These are phyloP conservation scores for Chrysoporthe austroafricana DNA, from an alignment of 2,329 filamentous ascomycete species.

Conservation along the genomic window DNA sequence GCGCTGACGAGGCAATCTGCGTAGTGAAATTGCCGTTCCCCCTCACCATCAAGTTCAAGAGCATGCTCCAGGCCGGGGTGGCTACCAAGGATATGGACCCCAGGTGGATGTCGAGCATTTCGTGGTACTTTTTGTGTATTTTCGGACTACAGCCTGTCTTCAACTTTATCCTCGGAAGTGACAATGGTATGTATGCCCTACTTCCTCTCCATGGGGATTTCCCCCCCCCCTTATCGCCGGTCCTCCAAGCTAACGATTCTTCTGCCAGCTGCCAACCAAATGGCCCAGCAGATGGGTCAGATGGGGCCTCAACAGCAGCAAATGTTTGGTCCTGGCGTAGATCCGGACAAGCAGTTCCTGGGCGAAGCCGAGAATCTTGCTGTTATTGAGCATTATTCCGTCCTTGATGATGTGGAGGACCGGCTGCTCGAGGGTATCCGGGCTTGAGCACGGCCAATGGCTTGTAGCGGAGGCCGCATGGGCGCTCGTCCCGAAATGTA, in stretches of 20 bases:
- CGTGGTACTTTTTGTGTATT: constrained; percentile 98
- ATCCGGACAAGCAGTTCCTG: constrained; percentile 93
- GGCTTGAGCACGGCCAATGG: constrained; percentile 38
- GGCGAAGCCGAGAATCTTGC: constrained; percentile 94
- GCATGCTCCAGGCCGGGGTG: constrained; percentile 97
- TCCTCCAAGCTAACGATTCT: constrained; percentile 28
- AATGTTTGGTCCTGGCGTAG: constrained; percentile 89
- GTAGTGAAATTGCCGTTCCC: constrained; percentile 95
- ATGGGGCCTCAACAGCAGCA: constrained; percentile 69
- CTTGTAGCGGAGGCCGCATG: neutral
- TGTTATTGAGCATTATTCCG: constrained; percentile 91
- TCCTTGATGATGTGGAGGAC: constrained; percentile 85
- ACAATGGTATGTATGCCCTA: constrained; percentile 73
- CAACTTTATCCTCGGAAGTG: constrained; percentile 92
- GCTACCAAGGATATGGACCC: constrained; percentile 96
- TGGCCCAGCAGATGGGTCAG: constrained; percentile 86
- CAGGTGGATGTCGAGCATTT: constrained; percentile 97
- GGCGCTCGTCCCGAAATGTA: constrained; percentile 8
- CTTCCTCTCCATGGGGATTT: neutral
- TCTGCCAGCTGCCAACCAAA: constrained; percentile 80
- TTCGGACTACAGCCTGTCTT: constrained; percentile 97
- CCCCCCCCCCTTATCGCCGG: neutral
- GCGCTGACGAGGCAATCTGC: constrained; percentile 29
- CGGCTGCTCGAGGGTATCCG: constrained; percentile 68
- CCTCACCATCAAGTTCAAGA: constrained; percentile 98